Evolutionary conservation across 169 alveolate genomes (phyloP).

Genomic region (Plasmodium malariae): DNA sequence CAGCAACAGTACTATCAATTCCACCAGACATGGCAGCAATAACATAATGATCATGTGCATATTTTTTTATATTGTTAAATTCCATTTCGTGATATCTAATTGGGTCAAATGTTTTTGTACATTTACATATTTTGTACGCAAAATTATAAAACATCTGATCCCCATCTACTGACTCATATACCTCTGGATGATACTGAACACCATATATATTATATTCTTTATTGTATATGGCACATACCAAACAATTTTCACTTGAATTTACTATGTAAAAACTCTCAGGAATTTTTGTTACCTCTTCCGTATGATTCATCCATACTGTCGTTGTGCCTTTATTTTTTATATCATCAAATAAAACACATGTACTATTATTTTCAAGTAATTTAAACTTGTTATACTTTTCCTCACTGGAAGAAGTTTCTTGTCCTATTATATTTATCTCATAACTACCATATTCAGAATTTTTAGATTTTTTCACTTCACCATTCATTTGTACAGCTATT

Average conservation of each 20-base stretch:
- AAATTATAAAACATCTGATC: slow-evolving; percentile 79
- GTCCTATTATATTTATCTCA: slow-evolving; percentile 43
- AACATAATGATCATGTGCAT: slow-evolving; percentile 76
- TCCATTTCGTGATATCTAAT: slow-evolving; percentile 75
- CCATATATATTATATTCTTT: slow-evolving; percentile 72
- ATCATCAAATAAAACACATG: slow-evolving; percentile 71
- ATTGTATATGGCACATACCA: slow-evolving; percentile 75
- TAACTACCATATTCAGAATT: slow-evolving; percentile 79
- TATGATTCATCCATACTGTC: slow-evolving; percentile 79
- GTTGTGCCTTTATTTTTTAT: slow-evolving; percentile 22
- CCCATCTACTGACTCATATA: slow-evolving; percentile 79
- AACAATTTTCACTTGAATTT: slow-evolving; percentile 76
- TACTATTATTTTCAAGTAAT: slow-evolving; percentile 11
- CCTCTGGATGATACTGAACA: slow-evolving; percentile 86
- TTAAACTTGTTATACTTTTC: slow-evolving; percentile 54
- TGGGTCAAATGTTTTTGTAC: slow-evolving; percentile 76
- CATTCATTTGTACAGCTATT: slow-evolving; percentile 78
- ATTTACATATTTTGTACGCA: slow-evolving; percentile 81
- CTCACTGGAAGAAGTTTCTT: slow-evolving; percentile 21
- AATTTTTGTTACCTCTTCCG: slow-evolving; percentile 75
- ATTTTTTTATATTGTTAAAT: slow-evolving; percentile 78
- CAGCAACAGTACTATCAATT: slow-evolving; percentile 87
- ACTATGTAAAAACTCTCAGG: slow-evolving; percentile 80
- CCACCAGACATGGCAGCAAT: slow-evolving; percentile 89
- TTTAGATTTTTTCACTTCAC: slow-evolving; percentile 76